Evolutionary conservation across 1,284 basidiomycete genomes (phyloP).

Genomic region (Tremellales sp.): DNA sequence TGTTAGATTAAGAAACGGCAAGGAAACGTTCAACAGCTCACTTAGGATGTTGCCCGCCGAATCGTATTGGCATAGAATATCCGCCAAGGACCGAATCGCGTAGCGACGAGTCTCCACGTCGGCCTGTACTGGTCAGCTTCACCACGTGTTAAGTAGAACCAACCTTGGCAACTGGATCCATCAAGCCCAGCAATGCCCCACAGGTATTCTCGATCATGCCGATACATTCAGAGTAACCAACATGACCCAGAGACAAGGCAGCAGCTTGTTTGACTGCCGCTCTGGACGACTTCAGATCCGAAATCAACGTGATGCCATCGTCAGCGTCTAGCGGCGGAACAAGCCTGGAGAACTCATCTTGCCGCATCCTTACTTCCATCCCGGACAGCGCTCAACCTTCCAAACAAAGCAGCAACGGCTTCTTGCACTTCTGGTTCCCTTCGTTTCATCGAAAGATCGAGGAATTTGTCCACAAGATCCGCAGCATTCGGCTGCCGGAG

Average conservation of each 20-base stretch:
- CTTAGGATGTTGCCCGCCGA: constrained; percentile 4
- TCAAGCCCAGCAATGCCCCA: constrained; percentile 22
- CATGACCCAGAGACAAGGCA: constrained; percentile 66
- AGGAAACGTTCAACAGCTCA: constrained; percentile 6
- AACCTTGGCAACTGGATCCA: constrained; percentile 30
- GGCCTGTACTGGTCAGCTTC: constrained; percentile 16
- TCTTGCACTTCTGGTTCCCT: constrained; percentile 65
- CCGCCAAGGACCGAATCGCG: constrained; percentile 31
- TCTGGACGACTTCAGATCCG: constrained; percentile 56
- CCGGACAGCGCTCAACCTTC: constrained; percentile 60
- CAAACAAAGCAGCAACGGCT: constrained; percentile 65
- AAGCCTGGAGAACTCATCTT: constrained; percentile 59
- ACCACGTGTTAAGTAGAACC: constrained; percentile 1
- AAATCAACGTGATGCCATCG: constrained; percentile 56
- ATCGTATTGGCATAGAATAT: constrained; percentile 22
- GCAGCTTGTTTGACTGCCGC: constrained; percentile 67
- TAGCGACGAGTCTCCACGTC: constrained; percentile 46
- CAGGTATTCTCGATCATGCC: constrained; percentile 9
- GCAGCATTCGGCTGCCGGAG: constrained; percentile 32
- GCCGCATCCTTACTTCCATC: constrained; percentile 61
- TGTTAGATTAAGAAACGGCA: no score
- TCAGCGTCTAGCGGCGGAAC: background rate
- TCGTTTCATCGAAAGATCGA: constrained; percentile 71
- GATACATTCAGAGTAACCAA: constrained; percentile 60
- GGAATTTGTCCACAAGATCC: constrained; percentile 48